These are phyloP conservation scores for Eryngium alpinum DNA, from an alignment of 140 eudicot species.

Conservation along the genomic window DNA sequence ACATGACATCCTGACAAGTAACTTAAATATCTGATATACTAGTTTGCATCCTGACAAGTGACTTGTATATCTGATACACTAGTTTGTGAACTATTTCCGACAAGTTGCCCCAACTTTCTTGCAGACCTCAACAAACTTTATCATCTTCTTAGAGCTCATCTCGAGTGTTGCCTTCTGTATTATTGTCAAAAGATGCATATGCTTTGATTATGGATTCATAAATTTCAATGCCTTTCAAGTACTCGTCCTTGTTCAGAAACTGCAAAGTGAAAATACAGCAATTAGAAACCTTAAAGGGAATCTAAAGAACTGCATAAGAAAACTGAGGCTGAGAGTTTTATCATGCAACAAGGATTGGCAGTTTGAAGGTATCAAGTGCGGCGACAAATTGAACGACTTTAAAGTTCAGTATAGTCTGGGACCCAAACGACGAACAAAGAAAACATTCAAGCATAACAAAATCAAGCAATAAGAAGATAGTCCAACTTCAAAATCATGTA, in stretches of 20 bases:
- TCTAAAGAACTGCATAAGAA: background rate
- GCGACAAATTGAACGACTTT: background rate
- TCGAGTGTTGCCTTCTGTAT: constrained; percentile 30
- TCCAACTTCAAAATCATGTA: background rate
- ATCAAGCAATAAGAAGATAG: background rate
- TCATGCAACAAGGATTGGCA: background rate
- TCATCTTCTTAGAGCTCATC: constrained; percentile 49
- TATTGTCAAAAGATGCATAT: constrained; percentile 54
- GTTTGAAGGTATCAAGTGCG: background rate
- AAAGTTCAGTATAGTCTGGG: background rate
- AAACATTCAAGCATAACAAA: background rate
- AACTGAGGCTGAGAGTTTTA: no score
- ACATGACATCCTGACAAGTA: background rate
- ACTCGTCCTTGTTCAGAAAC: constrained; percentile 80
- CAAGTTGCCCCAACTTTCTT: background rate
- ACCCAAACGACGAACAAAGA: background rate
- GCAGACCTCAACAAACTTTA: background rate
- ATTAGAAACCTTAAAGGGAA: constrained; percentile 12
- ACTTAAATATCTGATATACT: background rate
- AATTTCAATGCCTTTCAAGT: constrained; percentile 73
- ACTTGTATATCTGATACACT: background rate
- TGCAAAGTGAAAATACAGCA: constrained; percentile 28
- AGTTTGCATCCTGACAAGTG: background rate
- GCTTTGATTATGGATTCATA: constrained; percentile 71
- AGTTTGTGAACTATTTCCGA: background rate